These are phyloP conservation scores for Cryphonectria japonica DNA, from an alignment of 2,329 filamentous ascomycete genomes.

Conservation along the genomic window DNA sequence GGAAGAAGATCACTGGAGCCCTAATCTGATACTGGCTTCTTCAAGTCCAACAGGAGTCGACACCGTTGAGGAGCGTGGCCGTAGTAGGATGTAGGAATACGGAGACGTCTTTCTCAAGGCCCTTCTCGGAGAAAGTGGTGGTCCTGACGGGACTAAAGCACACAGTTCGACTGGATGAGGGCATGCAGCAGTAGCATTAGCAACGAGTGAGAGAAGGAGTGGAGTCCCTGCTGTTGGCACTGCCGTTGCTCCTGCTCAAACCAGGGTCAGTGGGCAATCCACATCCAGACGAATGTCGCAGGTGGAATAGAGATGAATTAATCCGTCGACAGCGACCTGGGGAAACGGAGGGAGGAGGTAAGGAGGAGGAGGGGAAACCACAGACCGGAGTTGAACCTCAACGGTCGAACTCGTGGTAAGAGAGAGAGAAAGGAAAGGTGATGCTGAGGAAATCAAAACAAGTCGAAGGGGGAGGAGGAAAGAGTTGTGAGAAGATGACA, in stretches of 20 bases:
- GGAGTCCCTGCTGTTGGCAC: constrained; percentile 19
- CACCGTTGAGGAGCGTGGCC: constrained; percentile 1
- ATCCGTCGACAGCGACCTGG: constrained; percentile 18
- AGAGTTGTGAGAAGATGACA: neutral
- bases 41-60: constrained; percentile 23
- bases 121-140: constrained; percentile 16
- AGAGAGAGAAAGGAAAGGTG: constrained; percentile 7
- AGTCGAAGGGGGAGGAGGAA: neutral
- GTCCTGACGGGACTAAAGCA: neutral
- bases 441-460: neutral
- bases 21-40: constrained; percentile 16
- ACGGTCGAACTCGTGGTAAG: constrained; percentile 22
- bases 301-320: neutral
- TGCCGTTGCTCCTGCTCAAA: constrained; percentile 18
- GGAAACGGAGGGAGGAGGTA: constrained; percentile 8
- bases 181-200: neutral
- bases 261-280: constrained; percentile 11
- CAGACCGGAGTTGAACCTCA: constrained; percentile 25
- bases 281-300: constrained; percentile 8
- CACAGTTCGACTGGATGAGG: constrained; percentile 13
- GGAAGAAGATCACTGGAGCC: constrained; percentile 8
- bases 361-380: constrained; percentile 14
- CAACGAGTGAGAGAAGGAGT: constrained; percentile 16
- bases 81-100: constrained; percentile 12
- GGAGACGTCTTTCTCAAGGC: constrained; percentile 4